phyloP scores from a whole-genome alignment of 352 stramenopile genomes.

The Phytophthora sp. region DNA sequence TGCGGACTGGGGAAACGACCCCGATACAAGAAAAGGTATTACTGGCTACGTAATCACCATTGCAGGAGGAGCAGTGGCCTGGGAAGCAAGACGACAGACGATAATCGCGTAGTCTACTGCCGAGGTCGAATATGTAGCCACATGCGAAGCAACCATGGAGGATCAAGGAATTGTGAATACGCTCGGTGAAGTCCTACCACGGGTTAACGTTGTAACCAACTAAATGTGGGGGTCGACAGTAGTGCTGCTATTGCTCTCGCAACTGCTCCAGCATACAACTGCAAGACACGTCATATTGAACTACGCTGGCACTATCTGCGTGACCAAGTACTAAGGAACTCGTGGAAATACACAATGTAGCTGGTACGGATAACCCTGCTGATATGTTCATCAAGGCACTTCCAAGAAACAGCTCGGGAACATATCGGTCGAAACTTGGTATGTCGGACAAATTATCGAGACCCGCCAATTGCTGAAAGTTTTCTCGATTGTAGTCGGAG shows the following conservation, averaged over 20 bases:
- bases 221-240: constrained; percentile 17
- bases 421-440: no score
- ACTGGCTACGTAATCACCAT: constrained; percentile 7
- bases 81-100: constrained; percentile 7
- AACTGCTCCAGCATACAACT: constrained; percentile 14
- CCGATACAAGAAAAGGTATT: no score
- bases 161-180: constrained; percentile 2
- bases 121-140: constrained; percentile 16
- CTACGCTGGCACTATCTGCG: background rate
- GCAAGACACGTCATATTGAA: constrained; percentile 4
- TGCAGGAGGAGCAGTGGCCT: constrained; percentile 11
- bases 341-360: background rate
- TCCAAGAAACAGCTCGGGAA: no score
- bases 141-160: constrained; percentile 19
- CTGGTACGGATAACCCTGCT: background rate
- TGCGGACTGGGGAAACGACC: constrained; percentile 23
- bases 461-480: no score
- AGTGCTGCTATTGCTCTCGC: constrained; percentile 10
- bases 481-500: no score
- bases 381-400: background rate
- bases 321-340: background rate
- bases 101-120: constrained; percentile 17
- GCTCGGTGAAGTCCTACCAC: constrained; percentile 13
- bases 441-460: no score
- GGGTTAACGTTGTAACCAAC: background rate